Evolutionary conservation across 768 basidiomycete species (phyloP), one percentile per base, ranked within the genome.

Genomic region (Lactarius akahatsu): DNA sequence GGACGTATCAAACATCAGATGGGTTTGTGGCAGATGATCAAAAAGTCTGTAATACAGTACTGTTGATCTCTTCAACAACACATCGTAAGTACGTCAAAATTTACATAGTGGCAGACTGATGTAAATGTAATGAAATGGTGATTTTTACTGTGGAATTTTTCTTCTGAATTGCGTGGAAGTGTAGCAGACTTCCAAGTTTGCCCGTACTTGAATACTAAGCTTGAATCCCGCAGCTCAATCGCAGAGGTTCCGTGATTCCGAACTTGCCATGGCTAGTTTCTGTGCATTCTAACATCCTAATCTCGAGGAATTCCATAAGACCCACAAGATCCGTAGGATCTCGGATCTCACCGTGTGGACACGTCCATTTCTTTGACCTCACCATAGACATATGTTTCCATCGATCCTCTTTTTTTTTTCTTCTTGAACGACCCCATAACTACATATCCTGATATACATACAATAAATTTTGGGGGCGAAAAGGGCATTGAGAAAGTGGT

Each of bases 11-110:
- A 20, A 15, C 50, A n/a, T 52, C 26, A n/a, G 20, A 52, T 16
- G 50, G 50, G 26, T 13, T 52, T 52, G 50, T 52, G 50, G 50
- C 50, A 52, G 50, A 52, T 23, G 50, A 52, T 52, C 50, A 52
- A 52, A 52, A 52, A 52, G 23, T 26, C 26, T 52, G 47, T 2
- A 50, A 23, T 50, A 15, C 23, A 13, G 13, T 40, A 13, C 6
- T 8, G 41, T 41, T 16, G 16, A 18, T 43, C 43, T 20, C 18
- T 40, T 40, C 38, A 40, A 40, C 38, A 40, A 40, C 38, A 40
- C 38, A 40, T 40, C 38, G 38, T 40, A 40, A 40, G 38, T 40
- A 40, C 15, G 38, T 40, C 38, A 40, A 40, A 40, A 40, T 40
- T 40, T 40, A 40, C 38, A 40, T 40, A 40, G 13, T 15, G 38